phyloP scores from a whole-genome alignment of 23 red algal genomes.

The Porphyridium purpureum region DNA sequence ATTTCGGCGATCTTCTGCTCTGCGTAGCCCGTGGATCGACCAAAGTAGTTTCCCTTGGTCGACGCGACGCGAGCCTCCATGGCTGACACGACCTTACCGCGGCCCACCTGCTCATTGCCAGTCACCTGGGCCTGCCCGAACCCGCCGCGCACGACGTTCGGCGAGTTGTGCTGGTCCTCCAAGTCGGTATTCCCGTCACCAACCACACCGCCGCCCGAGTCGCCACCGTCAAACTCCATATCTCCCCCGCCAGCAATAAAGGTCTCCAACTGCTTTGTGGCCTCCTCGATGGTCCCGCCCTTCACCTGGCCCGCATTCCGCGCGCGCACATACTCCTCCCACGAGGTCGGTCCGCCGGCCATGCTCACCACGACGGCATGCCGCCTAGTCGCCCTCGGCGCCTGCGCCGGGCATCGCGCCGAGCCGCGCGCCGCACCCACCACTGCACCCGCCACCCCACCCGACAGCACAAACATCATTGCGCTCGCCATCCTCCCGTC shows the following conservation, averaged over 20 bases:
- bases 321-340: not conserved
- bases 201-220: constrained; percentile 1
- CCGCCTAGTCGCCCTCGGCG: too few relatives aligned
- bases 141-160: not conserved
- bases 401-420: too few relatives aligned
- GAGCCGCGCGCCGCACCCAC: too few relatives aligned
- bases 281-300: not conserved
- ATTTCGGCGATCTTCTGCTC: not conserved
- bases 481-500: too few relatives aligned
- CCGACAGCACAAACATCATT: too few relatives aligned
- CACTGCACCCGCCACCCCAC: too few relatives aligned
- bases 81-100: not conserved
- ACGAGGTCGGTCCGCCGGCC: not conserved
- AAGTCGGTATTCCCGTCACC: not conserved
- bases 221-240: constrained; percentile 2
- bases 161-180: not conserved
- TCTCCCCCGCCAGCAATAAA: not conserved
- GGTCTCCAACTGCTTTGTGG: not conserved
- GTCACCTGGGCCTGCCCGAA: not conserved
- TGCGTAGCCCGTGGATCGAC: not conserved
- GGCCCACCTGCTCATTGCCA: not conserved
- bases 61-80: not conserved
- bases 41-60: not conserved
- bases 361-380: not conserved
- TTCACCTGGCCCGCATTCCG: not conserved